Conservation (phyloP, 169 alveolate genomes). For the Plasmodium coatneyi region DNA sequence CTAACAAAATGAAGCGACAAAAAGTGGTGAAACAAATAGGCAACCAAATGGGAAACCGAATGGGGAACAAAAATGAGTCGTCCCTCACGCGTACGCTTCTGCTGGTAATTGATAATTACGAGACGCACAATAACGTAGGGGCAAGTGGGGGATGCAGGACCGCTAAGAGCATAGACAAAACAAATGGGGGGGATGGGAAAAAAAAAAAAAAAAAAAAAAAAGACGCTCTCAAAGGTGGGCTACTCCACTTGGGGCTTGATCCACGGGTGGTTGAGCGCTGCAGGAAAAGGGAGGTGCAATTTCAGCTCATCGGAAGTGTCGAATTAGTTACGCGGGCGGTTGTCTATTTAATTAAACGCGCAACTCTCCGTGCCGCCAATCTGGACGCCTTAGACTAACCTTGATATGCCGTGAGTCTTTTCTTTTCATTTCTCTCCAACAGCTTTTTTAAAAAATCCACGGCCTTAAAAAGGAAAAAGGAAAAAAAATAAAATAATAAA, state of each 20-base stretch:
- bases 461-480: conserved; percentile 25
- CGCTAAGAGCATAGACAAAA: background rate
- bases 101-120: background rate
- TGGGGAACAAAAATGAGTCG: background rate
- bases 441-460: conserved; percentile 65
- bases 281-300: background rate
- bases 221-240: background rate
- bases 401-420: conserved; percentile 58
- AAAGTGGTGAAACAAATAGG: background rate
- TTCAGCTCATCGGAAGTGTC: background rate
- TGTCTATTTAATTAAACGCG: background rate
- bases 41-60: background rate
- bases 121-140: background rate
- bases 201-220: background rate
- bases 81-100: background rate
- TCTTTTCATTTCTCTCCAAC: conserved; percentile 59
- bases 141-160: background rate
- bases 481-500: background rate
- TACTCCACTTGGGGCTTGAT: conserved; percentile 25
- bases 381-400: background rate
- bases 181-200: background rate
- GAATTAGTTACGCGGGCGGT: background rate
- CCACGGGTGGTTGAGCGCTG: conserved; percentile 46
- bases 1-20: no score
- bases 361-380: background rate